Evolutionary conservation across 2,329 filamentous ascomycete species (phyloP).

Genomic region (Myriosclerotinia scirpicola): DNA sequence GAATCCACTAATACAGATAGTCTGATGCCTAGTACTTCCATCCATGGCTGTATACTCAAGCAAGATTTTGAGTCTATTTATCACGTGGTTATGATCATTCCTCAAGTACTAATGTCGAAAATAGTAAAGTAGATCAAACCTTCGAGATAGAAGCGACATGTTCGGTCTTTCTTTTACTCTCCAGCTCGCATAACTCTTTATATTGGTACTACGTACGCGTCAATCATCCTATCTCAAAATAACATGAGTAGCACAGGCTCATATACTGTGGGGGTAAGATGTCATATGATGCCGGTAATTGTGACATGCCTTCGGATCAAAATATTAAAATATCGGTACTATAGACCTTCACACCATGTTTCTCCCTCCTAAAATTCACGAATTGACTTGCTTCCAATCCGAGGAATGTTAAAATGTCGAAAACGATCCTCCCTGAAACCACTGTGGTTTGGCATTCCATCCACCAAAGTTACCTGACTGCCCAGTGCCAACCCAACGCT

Average conservation of each 20-base stretch:
- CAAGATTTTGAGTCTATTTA: too few relatives aligned
- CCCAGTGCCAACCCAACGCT: neutral
- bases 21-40: too few relatives aligned
- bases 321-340: neutral
- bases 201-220: too few relatives aligned
- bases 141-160: too few relatives aligned
- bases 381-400: neutral
- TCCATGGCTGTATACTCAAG: too few relatives aligned
- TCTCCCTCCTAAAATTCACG: neutral
- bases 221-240: neutral
- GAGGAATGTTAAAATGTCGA: neutral
- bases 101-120: too few relatives aligned
- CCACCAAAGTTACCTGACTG: neutral
- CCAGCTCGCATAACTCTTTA: too few relatives aligned
- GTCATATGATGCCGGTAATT: constrained; percentile 1
- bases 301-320: neutral
- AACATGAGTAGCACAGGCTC: neutral
- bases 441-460: too few relatives aligned
- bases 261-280: neutral
- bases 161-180: too few relatives aligned
- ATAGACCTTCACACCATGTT: neutral
- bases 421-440: neutral
- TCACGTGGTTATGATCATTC: too few relatives aligned
- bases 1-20: too few relatives aligned
- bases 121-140: too few relatives aligned